Conservation (phyloP, 805 yeast genomes). For the Saccharomycopsis malanga region DNA sequence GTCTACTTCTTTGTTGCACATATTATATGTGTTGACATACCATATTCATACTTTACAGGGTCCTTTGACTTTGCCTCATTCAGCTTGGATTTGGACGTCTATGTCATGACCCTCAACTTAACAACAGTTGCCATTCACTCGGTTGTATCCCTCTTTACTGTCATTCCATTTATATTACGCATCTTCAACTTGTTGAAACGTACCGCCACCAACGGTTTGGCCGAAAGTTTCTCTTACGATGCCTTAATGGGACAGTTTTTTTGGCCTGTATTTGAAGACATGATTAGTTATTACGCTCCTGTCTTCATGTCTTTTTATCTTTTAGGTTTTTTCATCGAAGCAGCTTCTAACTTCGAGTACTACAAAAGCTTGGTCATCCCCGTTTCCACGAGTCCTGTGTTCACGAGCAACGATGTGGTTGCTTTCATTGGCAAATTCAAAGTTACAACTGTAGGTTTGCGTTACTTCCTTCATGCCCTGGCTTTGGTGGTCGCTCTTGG, state of each 20-base stretch:
- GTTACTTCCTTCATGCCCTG: too few relatives aligned
- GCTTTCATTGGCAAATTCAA: too few relatives aligned
- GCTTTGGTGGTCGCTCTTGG: too few relatives aligned
- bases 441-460: too few relatives aligned
- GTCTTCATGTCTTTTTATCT: conserved; percentile 1
- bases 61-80: neutral
- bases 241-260: neutral
- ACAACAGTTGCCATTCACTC: neutral
- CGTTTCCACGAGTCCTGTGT: too few relatives aligned
- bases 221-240: neutral
- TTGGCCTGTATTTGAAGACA: neutral
- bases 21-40: conserved; percentile 1
- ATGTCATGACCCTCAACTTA: conserved; percentile 1
- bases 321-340: conserved; percentile 4
- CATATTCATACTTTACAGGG: neutral
- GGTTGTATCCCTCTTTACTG: conserved; percentile 1
- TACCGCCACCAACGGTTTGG: neutral
- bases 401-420: too few relatives aligned
- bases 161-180: neutral
- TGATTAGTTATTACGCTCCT: neutral
- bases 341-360: too few relatives aligned
- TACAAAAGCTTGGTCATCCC: too few relatives aligned
- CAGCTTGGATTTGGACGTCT: neutral
- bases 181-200: neutral
- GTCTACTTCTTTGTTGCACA: neutral